Evolutionary conservation across 331 rosid genomes (phyloP).

Genomic region (Erythrophleum ivorense): DNA sequence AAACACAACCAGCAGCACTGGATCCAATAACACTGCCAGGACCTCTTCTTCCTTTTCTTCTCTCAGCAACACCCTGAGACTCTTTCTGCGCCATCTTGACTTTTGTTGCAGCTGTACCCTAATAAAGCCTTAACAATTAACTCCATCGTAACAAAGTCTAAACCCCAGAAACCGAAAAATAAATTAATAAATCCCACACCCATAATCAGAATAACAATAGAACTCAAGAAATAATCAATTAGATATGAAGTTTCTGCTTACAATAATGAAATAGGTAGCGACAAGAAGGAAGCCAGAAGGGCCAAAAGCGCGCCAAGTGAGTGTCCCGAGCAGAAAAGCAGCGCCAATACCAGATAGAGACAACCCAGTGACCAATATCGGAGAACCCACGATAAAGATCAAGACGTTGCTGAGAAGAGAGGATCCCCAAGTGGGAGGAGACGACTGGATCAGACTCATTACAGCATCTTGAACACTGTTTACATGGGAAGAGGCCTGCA

Average conservation of each 20-base stretch:
- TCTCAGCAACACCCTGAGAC: constrained; percentile 96
- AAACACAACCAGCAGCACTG: constrained; percentile 95
- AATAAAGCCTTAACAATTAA: constrained; percentile 43
- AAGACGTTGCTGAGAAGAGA: constrained; percentile 69
- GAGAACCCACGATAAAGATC: constrained; percentile 78
- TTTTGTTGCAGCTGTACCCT: constrained; percentile 97
- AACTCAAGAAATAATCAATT: neutral
- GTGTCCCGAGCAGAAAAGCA: constrained; percentile 91
- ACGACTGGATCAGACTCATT: constrained; percentile 64
- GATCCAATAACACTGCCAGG: constrained; percentile 97
- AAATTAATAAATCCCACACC: constrained; percentile 7
- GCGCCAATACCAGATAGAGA: constrained; percentile 82
- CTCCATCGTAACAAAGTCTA: constrained; percentile 31
- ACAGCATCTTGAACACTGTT: constrained; percentile 52
- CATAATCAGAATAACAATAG: neutral
- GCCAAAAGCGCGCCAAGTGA: constrained; percentile 99
- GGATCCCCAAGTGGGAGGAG: constrained; percentile 87
- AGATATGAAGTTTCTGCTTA: constrained; percentile 40
- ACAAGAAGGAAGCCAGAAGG: constrained; percentile 86
- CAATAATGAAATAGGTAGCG: constrained; percentile 85
- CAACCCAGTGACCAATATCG: constrained; percentile 76
- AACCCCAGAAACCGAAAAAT: constrained; percentile 5
- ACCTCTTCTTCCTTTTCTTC: constrained; percentile 94
- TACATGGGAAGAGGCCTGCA: constrained; percentile 46
- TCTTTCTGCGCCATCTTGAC: constrained; percentile 92